Percentiles rank a stretch among this genome's conserved stretches.
Conservation (phyloP, 257 asterid species). For the Anisodus acutangulus region DNA sequence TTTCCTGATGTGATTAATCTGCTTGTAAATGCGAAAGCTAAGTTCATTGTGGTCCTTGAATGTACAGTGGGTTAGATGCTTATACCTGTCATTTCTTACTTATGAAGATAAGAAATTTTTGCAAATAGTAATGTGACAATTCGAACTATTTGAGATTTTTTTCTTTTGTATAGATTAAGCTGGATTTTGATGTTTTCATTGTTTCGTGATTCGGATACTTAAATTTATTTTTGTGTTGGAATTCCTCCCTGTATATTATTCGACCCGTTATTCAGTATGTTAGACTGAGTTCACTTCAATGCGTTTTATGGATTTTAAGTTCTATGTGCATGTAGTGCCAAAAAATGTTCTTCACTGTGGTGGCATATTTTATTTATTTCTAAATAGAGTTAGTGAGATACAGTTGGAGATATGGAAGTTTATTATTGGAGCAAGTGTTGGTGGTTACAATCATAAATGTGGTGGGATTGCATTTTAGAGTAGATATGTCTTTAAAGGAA, state of each 20-base stretch:
- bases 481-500: conserved; percentile 8
- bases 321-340: conserved; percentile 10
- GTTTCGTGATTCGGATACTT: neutral
- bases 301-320: neutral
- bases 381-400: neutral
- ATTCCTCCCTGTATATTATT: neutral
- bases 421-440: conserved; percentile 7
- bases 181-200: neutral
- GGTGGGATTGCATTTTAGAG: neutral
- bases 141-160: neutral
- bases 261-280: neutral
- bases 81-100: conserved; percentile 9
- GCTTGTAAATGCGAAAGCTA: neutral
- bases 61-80: neutral
- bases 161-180: neutral
- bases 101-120: neutral
- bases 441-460: neutral
- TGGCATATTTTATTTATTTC: neutral
- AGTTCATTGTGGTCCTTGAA: neutral
- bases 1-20: neutral
- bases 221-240: neutral
- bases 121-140: neutral
- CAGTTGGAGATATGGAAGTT: conserved; percentile 8
- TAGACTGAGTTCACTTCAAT: neutral
- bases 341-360: neutral